Base-by-base conservation (phyloP, 306 rosid species). In the Inga leiocalycina region DNA sequence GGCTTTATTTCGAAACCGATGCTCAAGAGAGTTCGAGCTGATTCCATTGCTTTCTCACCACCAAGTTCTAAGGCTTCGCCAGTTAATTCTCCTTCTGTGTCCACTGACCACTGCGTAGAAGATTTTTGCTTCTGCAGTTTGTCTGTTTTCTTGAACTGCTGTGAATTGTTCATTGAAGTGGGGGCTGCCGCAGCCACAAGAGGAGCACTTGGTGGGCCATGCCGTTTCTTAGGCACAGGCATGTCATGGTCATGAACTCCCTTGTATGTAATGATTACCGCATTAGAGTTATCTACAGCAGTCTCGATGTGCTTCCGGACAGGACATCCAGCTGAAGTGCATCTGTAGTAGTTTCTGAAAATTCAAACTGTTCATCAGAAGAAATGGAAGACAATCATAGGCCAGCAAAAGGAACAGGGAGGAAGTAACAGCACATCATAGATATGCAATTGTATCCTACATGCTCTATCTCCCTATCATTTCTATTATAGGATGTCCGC, bases 301-400 rank as follows among this genome's bases (percentile, higher is more conserved):
- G 94, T 86, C 79, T 94, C 99, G 20, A 97, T 90, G 80, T 97
- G 98, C 88, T 94, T 97, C 74, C 97, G 90, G 37, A 97, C 99
- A 44, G 99, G 99, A 86, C 99, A 97, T 77, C 98, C 98, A 15
- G 99, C 99, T 34, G 99, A 97, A 83, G 99, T 97, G 81, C 99
- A 97, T 90, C 99, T 89, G 71, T 97, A 97, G 88, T 97, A 97
- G 94, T 97, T 97, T 86, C 99, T 97, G 92, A 32, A 85, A 80
- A 67, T 69, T 80, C 74, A 80, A 68, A 80, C 74, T 71, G 44
- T 44, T 54, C 22, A 86, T 83, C 74, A 82, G 65, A 84, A 81
- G 74, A 65, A 73, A 78, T 69, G 54, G 44, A 65, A 67, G 72
- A 71, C 4, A 75, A 57, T 70, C 71, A 68, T 5, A 27, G 52